Conservation (phyloP, 1,284 basidiomycete species). For the Gymnopus androsaceus region DNA sequence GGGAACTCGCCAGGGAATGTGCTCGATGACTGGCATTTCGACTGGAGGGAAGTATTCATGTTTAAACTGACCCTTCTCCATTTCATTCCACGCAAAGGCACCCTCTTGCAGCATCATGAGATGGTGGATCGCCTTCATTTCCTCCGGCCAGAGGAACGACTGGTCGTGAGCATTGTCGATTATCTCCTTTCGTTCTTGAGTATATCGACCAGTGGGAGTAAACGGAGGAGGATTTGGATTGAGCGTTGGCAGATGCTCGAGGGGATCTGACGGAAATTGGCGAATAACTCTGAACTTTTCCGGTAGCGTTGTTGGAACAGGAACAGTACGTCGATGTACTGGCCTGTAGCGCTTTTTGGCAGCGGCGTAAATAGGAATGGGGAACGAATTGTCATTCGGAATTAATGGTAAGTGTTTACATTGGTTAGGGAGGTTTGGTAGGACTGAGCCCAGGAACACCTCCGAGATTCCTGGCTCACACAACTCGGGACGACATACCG, state of each 20-base stretch:
- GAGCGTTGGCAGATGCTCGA: not conserved
- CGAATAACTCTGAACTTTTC: slow-evolving; percentile 10
- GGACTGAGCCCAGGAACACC: no score
- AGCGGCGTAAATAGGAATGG: not conserved
- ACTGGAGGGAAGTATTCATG: slow-evolving; percentile 16
- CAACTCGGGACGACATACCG: no score
- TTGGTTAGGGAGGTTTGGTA: no score
- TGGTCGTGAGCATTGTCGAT: not conserved
- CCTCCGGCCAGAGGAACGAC: slow-evolving; percentile 7
- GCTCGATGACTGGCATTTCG: slow-evolving; percentile 18
- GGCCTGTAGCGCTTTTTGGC: slow-evolving; percentile 10
- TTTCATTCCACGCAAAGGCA: slow-evolving; percentile 13
- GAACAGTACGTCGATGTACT: slow-evolving; percentile 14
- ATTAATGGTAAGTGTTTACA: not conserved
- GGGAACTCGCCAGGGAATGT: slow-evolving; percentile 16
- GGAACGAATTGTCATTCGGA: no score
- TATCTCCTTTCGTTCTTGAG: not conserved
- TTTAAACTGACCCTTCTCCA: slow-evolving; percentile 12
- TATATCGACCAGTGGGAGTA: not conserved
- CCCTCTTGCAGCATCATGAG: slow-evolving; percentile 10
- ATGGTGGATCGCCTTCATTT: not conserved
- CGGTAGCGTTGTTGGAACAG: slow-evolving; percentile 23
- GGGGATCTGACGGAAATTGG: not conserved
- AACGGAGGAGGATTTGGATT: not conserved
- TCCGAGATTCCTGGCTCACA: no score